A percentile compares a stretch with the other conserved stretches of the same genome.
These are phyloP conservation scores for Geotrichum candidum DNA, from an alignment of 1,139 yeast species.

Conservation along the genomic window DNA sequence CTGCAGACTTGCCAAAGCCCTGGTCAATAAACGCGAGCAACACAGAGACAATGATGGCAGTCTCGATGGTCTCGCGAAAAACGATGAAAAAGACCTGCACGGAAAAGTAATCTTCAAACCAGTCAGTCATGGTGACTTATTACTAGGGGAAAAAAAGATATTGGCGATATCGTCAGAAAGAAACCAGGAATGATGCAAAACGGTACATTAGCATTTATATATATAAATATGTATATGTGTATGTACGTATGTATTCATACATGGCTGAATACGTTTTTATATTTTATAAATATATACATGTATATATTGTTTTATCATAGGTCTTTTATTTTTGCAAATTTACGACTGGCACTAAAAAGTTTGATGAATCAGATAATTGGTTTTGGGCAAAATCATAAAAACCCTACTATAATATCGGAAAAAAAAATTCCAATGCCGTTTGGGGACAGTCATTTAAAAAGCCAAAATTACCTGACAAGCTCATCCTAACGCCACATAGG, in stretches of 20 bases:
- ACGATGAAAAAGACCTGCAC: constrained; percentile 82
- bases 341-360: not conserved
- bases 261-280: too few relatives aligned
- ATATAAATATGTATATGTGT: too few relatives aligned
- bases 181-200: not conserved
- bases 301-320: too few relatives aligned
- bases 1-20: constrained; percentile 36
- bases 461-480: too few relatives aligned
- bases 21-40: constrained; percentile 74
- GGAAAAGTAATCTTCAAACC: constrained; percentile 50
- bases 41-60: constrained; percentile 82
- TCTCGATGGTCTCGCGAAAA: constrained; percentile 78
- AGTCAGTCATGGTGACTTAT: not conserved
- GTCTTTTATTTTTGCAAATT: not conserved
- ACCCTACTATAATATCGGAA: not conserved
- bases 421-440: not conserved
- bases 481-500: too few relatives aligned
- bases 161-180: not conserved
- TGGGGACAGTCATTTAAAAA: not conserved
- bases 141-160: not conserved
- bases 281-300: too few relatives aligned
- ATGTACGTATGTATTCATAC: not conserved
- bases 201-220: not conserved
- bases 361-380: not conserved
- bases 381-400: not conserved